Percentiles rank a stretch among this genome's conserved stretches.
These are phyloP conservation scores for Suillus clintonianus DNA, from an alignment of 768 basidiomycete species.

Conservation along the genomic window DNA sequence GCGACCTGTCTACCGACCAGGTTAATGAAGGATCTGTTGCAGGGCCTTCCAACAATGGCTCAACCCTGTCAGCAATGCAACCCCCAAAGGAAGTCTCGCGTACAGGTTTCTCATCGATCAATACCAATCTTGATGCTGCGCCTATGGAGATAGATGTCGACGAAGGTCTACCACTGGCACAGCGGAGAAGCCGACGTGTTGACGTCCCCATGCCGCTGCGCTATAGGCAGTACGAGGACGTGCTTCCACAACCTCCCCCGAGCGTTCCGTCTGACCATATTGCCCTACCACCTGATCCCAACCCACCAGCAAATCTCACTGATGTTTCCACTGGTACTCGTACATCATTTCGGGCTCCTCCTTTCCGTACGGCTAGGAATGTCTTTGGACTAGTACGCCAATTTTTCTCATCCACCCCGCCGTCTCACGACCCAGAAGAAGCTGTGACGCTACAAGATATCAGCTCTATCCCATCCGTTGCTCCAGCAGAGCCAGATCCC, in stretches of 20 bases:
- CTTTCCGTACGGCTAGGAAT: background rate
- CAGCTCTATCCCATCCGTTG: constrained; percentile 8
- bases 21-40: background rate
- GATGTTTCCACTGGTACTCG: background rate
- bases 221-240: constrained; percentile 4
- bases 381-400: constrained; percentile 5
- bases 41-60: background rate
- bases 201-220: constrained; percentile 1
- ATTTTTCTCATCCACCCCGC: background rate
- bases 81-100: background rate
- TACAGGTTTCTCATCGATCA: background rate
- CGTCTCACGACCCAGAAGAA: constrained; percentile 7
- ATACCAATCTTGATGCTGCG: background rate
- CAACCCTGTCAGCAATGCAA: background rate
- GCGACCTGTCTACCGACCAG: background rate
- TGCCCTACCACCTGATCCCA: background rate
- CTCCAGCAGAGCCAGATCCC: background rate
- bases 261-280: background rate
- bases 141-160: background rate
- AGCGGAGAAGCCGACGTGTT: background rate
- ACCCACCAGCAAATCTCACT: background rate
- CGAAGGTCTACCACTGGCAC: background rate
- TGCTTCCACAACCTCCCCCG: constrained; percentile 2
- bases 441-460: constrained; percentile 1
- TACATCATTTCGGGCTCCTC: background rate